Base-by-base conservation (phyloP, 176 grass and related monocot species). In the Triticum timopheevii region DNA sequence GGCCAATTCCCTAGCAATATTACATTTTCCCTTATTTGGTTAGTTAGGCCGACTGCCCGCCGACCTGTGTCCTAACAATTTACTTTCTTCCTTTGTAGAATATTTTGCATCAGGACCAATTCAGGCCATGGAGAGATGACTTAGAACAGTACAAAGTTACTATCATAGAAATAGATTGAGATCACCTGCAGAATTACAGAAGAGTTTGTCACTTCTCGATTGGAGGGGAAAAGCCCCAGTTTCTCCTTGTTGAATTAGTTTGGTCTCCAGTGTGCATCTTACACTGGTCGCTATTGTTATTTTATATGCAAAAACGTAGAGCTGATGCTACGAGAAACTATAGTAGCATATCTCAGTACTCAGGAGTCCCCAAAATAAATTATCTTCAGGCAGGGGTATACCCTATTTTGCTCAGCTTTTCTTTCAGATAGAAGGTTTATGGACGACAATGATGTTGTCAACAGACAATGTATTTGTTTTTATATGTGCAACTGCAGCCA, bases 101-200 rank as follows among this genome's bases (percentile, higher is more conserved):
- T 77, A 49, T 52, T 75, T 72, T 77, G 7, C 65, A 88, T 76
- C 83, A 94, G 20, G 92, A 77, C 74, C 82, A 87, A 69, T 97
- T 87, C 82, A 85, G 22, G 73, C 92, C 92, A 63, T 94, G 95
- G 92, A 59, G 33, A n/a, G 81, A 91, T 49, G 87, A 78, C 76
- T 81, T 42, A 33, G 87, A 83, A 86, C 27, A 20, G 58, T 77
- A 38, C 5, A 69, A 83, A 65, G 73, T 85, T 34, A 42, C 85
- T 64, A 20, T 9, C 69, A 42, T 56, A 39, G 86, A 89, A 59
- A 22, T 59, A 59, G 19, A 59, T 22, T 76, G 66, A 86, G 78
- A 77, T 25, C 64, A 66, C 28, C 40, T 39, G 69, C 11, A 61
- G 19, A 23, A 62, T 72, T 0, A 73, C 59, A 62, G 49, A 84